Evolutionary conservation across 169 alveolate genomes (phyloP).

Genomic region (Theileria sp.): DNA sequence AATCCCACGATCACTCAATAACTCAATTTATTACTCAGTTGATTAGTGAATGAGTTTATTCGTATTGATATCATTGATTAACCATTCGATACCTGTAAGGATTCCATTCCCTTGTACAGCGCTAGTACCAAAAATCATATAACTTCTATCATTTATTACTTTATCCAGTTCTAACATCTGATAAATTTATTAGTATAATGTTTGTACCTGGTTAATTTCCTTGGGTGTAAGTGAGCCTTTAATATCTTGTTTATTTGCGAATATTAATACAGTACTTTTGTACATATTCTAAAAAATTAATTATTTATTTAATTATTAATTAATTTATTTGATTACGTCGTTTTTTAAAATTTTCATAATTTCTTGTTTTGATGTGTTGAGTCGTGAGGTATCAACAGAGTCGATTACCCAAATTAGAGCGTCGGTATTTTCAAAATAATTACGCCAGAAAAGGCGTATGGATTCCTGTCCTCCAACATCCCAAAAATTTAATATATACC

Average conservation of each 20-base stretch:
- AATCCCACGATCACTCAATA: background rate
- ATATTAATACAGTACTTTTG: slow-evolving; percentile 73
- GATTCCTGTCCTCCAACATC: slow-evolving; percentile 99
- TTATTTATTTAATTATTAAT: background rate
- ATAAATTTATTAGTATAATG: background rate
- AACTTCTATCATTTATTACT: slow-evolving; percentile 47
- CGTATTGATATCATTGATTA: slow-evolving; percentile 45
- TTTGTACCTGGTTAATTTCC: slow-evolving; percentile 50
- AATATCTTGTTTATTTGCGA: slow-evolving; percentile 96
- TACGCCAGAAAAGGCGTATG: slow-evolving; percentile 97
- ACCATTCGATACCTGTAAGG: slow-evolving; percentile 46
- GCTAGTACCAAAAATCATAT: slow-evolving; percentile 57
- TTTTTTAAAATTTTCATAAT: slow-evolving; percentile 88
- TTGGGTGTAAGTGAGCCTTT: slow-evolving; percentile 87
- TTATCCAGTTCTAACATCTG: slow-evolving; percentile 43
- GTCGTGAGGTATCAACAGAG: slow-evolving; percentile 93
- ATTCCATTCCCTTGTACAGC: slow-evolving; percentile 58
- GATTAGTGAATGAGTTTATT: slow-evolving; percentile 11
- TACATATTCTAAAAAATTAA: slow-evolving; percentile 54
- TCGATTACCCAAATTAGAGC: slow-evolving; percentile 97
- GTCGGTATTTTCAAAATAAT: slow-evolving; percentile 98
- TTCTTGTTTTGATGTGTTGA: slow-evolving; percentile 93
- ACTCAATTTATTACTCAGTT: too few relatives aligned
- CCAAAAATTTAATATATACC: slow-evolving; percentile 93
- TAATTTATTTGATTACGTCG: slow-evolving; percentile 82